A percentile compares a stretch with the other conserved stretches of the same genome.
Evolutionary conservation across 2,329 filamentous ascomycete species (phyloP).

Genomic region (Colletotrichum falcatum): DNA sequence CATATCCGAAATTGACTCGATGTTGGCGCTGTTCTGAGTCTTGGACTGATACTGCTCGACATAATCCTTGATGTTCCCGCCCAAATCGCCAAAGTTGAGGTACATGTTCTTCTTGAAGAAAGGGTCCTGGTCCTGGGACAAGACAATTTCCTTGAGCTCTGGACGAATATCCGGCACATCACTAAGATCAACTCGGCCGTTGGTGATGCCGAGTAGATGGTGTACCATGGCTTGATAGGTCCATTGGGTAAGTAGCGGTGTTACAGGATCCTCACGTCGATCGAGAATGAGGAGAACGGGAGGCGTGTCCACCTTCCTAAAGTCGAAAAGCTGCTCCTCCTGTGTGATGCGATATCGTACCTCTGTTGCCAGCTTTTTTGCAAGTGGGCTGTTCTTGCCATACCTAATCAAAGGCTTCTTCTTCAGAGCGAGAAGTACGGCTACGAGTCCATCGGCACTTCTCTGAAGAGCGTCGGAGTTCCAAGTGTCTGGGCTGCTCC

Average conservation of each 20-base stretch:
- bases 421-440: constrained; percentile 87
- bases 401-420: constrained; percentile 97
- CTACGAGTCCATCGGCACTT: constrained; percentile 87
- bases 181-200: constrained; percentile 91
- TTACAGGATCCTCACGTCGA: constrained; percentile 93
- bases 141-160: constrained; percentile 91
- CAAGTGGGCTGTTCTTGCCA: constrained; percentile 87
- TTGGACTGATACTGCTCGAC: constrained; percentile 98
- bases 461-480: constrained; percentile 89
- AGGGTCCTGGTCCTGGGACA: constrained; percentile 96
- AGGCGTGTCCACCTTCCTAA: constrained; percentile 92
- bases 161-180: constrained; percentile 86
- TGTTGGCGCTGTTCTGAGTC: constrained; percentile 95
- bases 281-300: constrained; percentile 93
- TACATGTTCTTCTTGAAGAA: constrained; percentile 99
- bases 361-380: constrained; percentile 94
- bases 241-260: constrained; percentile 95
- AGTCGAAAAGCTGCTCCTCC: constrained; percentile 96
- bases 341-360: constrained; percentile 93
- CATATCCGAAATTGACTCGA: constrained; percentile 98
- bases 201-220: constrained; percentile 91
- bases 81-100: constrained; percentile 94
- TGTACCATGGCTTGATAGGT: constrained; percentile 99
- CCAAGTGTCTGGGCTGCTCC: constrained; percentile 85
- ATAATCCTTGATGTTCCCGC: constrained; percentile 97